Evolutionary conservation across 2,329 filamentous ascomycete genomes (phyloP).

Genomic region (Myriosclerotinia scirpicola): DNA sequence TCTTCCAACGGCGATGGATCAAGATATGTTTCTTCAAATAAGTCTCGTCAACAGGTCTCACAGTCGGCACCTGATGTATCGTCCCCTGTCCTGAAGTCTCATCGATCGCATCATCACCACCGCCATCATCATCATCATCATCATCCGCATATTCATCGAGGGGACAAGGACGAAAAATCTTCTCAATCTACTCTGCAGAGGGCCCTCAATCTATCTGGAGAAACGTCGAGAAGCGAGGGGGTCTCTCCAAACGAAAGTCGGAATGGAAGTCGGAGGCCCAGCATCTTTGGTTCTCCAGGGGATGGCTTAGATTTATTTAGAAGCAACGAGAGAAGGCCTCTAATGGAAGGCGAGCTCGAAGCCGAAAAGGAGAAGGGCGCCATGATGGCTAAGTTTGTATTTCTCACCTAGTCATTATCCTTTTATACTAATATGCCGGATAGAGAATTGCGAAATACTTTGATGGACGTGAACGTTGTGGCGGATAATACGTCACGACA

Average conservation of each 20-base stretch:
- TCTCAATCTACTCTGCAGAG: conserved; percentile 31
- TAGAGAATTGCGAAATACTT: conserved; percentile 54
- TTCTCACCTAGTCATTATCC: not conserved
- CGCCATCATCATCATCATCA: conserved; percentile 16
- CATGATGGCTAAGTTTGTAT: conserved; percentile 46
- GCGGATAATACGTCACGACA: conserved; percentile 62
- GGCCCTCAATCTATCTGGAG: conserved; percentile 14
- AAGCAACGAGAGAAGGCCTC: conserved; percentile 27
- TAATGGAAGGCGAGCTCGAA: conserved; percentile 45
- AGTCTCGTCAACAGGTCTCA: conserved; percentile 53
- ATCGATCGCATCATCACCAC: conserved; percentile 42
- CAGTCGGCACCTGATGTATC: conserved; percentile 46
- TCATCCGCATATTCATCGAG: conserved; percentile 41
- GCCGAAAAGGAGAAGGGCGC: conserved; percentile 47
- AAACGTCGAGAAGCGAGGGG: conserved; percentile 42
- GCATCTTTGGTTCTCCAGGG: conserved; percentile 41
- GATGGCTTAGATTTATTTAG: conserved; percentile 23
- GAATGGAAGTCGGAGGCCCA: conserved; percentile 47
- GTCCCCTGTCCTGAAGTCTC: conserved; percentile 35
- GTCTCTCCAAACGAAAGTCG: conserved; percentile 48
- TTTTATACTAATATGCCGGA: conserved; percentile 18
- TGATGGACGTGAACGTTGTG: conserved; percentile 56
- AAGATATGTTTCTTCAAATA: conserved; percentile 16
- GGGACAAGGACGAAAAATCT: conserved; percentile 40
- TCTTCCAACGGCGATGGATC: conserved; percentile 22